Base-by-base conservation (phyloP, 2,329 filamentous ascomycete species). In the Pezicula neosporulosa region DNA sequence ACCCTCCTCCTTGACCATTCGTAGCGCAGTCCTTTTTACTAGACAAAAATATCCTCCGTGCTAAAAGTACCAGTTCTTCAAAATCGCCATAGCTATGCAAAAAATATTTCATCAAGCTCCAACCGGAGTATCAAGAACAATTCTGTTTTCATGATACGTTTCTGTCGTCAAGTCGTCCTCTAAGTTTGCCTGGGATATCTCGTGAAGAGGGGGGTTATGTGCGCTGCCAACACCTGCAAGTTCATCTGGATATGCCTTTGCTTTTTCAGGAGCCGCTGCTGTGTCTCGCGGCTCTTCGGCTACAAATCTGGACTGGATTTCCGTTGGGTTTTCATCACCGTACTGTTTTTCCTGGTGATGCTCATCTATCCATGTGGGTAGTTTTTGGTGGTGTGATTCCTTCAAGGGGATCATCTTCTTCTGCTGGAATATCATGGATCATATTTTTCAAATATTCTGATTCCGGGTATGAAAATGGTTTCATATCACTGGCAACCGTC, bases 131-230 rank as follows among this genome's bases (percentile, higher is more conserved):
- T 54, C 53, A 48, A 44, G 43, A 55, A 51, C 49, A 53, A 50
- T 30, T 51, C 44, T 49, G 48, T 56, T 50, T 36, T 54, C 41
- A 51, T 53, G 49, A 15, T 39, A 37, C 48, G 48, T 61, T 28
- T 53, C 53, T 55, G 60, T 63, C 59, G 57, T 65, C 42, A 65
- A 63, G 49, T 60, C 59, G 55, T 57, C 53, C 36, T 63, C 58
- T 52, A 62, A 45, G 52, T 41, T 57, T 47, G 48, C 52, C 18
- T 49, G 47, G 47, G 51, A 57, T 48, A 55, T 54, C 12, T 55
- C 50, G 30, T 50, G 49, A 51, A 51, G 51, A 18, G 51, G 45
- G 35, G 42, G 42, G 10, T 21, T 49, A 49, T 60, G 44, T 43
- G 47, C 55, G 41, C 50, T 53, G 28, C 62, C 62, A 48, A 64